These are phyloP conservation scores for Rhipidocladum racemiflorum DNA, from an alignment of 176 grass and related monocot genomes.

Conservation along the genomic window DNA sequence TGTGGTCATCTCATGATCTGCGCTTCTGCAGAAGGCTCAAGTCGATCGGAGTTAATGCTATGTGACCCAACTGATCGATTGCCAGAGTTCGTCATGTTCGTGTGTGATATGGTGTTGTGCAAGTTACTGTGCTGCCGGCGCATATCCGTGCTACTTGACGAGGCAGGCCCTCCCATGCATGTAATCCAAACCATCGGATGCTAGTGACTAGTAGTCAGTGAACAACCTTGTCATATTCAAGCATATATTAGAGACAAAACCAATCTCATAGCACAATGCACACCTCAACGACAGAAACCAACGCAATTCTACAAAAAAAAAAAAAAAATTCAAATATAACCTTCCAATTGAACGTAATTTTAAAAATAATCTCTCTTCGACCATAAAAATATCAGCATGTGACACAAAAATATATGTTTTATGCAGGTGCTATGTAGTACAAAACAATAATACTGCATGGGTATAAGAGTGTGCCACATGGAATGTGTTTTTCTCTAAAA, in stretches of 20 bases:
- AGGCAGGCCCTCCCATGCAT: not conserved
- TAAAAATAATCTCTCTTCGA: no score
- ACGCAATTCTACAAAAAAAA: no score
- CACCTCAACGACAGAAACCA: no score
- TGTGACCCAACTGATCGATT: not conserved
- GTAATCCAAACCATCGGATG: not conserved
- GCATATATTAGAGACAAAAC: not conserved
- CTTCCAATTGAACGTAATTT: no score
- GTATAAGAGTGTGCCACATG: not conserved
- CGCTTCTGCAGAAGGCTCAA: not conserved
- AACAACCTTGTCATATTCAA: not conserved
- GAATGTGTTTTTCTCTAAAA: not conserved
- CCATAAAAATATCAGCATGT: no score
- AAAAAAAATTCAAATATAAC: no score
- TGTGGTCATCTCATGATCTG: not conserved
- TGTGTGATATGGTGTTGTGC: not conserved
- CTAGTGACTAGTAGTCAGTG: not conserved
- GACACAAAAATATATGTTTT: no score
- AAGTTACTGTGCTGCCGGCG: slow-evolving; percentile 36
- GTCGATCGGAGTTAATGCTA: slow-evolving; percentile 3
- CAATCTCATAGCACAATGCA: not conserved
- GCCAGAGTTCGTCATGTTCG: slow-evolving; percentile 2
- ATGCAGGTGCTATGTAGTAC: not conserved
- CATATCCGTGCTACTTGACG: not conserved
- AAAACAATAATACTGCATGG: not conserved